Base-by-base conservation (phyloP, 495 filamentous ascomycete species). In the Lasiosphaeris hirsuta region DNA sequence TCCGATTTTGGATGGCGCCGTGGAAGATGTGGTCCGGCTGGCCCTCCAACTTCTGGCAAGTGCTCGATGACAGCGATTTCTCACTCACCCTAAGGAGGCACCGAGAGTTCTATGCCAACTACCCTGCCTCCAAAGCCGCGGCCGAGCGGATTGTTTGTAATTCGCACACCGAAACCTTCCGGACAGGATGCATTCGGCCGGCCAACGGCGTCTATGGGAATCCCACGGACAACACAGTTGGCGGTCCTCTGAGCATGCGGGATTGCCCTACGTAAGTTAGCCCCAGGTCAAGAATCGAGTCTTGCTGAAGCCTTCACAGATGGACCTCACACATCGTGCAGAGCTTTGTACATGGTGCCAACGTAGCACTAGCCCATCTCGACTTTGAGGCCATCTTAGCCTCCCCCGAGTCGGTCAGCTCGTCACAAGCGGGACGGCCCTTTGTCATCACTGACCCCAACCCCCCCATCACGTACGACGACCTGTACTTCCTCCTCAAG, bases 141-240 rank as follows among this genome's bases (percentile, higher is more conserved):
- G 79, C 81, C 2, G 82, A 84, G 66, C 56, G 70, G 6, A 65
- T 82, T 11, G 77, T 85, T 0, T 80, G 80, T 35, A 68, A 52
- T 4, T 76, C 78, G 2, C 77, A 82, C 50, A 48, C 68, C 13
- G 62, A 65, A 33, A 14, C 64, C 2, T 75, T 85, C 45, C 74
- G 80, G 5, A 84, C 82, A 0, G 82, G 82, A 15, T 78, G 78
- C 58, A 83, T 85, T 54, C 71, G 82, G 8, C 81, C 82, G 3
- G 75, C 80, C 7, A 83, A 85, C 64, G 81, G 81, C 6, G 78
- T 85, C 30, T 84, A 84, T 57, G 82, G 82, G 11, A 75, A 82
- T 50, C 80, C 80, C 2, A 79, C 69, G 6, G 78, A 82, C 59
- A 75, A 75, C 34, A 79, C 77, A 0, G 64, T 85, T 30, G 74